Percentiles rank a stretch among this genome's conserved stretches.
Conservation (phyloP, 208 protist species). For the Leishmania braziliensis region DNA sequence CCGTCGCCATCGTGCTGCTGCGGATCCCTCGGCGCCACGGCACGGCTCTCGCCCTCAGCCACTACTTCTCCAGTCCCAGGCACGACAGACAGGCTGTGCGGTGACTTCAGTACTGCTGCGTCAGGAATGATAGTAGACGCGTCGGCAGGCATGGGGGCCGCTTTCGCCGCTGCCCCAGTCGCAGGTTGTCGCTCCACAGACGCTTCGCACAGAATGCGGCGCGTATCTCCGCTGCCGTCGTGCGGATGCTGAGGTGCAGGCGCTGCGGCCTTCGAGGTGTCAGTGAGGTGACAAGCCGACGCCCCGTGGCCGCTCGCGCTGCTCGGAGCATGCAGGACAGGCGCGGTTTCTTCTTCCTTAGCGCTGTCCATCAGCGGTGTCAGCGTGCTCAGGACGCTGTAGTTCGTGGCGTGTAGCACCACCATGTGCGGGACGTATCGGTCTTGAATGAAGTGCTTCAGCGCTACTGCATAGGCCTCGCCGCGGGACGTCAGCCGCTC, state of each 20-base stretch:
- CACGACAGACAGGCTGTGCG: background rate
- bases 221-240: background rate
- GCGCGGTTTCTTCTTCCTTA: slow-evolving; percentile 16
- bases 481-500: slow-evolving; percentile 71
- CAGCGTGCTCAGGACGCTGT: slow-evolving; percentile 68
- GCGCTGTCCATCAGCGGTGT: slow-evolving; percentile 55
- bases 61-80: background rate
- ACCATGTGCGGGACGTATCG: slow-evolving; percentile 85
- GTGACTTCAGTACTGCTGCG: slow-evolving; percentile 13
- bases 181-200: too few species aligned
- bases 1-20: background rate
- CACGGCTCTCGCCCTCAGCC: background rate
- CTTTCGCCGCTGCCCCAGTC: background rate
- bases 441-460: slow-evolving; percentile 83
- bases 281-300: background rate
- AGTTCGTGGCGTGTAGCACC: slow-evolving; percentile 86
- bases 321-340: background rate
- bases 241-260: background rate
- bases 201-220: background rate
- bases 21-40: background rate
- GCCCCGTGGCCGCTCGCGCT: background rate
- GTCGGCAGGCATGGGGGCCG: background rate
- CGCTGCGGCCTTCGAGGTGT: background rate
- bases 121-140: background rate
- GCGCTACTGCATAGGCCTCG: slow-evolving; percentile 58